A percentile compares a stretch with the other conserved stretches of the same genome.
phyloP scores from a whole-genome alignment of 1,139 yeast species.

The Kodamaea sp. region DNA sequence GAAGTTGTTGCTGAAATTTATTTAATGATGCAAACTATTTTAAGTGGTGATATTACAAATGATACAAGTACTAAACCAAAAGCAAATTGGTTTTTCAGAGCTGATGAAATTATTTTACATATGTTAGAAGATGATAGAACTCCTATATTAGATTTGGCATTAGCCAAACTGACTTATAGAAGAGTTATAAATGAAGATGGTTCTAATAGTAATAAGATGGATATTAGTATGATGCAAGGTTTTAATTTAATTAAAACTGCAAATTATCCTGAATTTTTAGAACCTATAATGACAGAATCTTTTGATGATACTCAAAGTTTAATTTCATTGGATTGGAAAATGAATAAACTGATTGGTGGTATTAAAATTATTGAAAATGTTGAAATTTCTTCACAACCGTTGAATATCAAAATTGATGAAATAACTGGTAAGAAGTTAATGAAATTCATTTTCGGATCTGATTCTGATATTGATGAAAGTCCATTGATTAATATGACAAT shows the following conservation, averaged over 20 bases:
- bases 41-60: conserved; percentile 32
- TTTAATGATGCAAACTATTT: conserved; percentile 37
- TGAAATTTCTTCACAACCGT: conserved; percentile 50
- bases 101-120: conserved; percentile 46
- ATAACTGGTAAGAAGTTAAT: conserved; percentile 54
- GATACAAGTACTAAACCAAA: conserved; percentile 19
- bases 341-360: conserved; percentile 68
- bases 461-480: conserved; percentile 28
- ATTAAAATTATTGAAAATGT: conserved; percentile 56
- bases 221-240: conserved; percentile 46
- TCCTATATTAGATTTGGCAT: conserved; percentile 40
- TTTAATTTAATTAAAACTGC: conserved; percentile 35
- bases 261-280: conserved; percentile 34
- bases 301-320: conserved; percentile 20
- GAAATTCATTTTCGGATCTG: conserved; percentile 52
- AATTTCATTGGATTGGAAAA: conserved; percentile 55
- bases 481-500: conserved; percentile 21
- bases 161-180: conserved; percentile 39
- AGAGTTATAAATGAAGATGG: conserved; percentile 49
- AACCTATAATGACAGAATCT: conserved; percentile 24
- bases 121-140: conserved; percentile 42
- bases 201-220: conserved; percentile 37
- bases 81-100: conserved; percentile 58
- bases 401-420: conserved; percentile 58
- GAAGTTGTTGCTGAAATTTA: conserved; percentile 35